Conservation (phyloP, 257 asterid species). For the Ophiorrhiza pumila region DNA sequence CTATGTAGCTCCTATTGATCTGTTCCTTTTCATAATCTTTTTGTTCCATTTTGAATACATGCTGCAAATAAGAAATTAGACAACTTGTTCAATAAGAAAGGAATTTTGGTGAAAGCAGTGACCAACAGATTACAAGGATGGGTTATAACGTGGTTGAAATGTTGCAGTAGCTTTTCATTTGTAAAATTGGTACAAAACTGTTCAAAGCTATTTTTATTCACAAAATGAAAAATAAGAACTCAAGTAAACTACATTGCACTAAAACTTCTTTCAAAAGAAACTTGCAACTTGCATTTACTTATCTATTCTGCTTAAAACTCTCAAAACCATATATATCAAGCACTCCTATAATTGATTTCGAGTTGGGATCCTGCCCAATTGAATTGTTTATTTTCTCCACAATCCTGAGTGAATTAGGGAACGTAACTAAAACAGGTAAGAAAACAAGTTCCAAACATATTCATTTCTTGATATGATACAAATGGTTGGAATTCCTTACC, state of each 20-base stretch:
- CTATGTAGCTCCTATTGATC: constrained; percentile 99
- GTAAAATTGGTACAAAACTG: constrained; percentile 99
- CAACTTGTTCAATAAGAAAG: constrained; percentile 26
- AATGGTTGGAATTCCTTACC: constrained; percentile 41
- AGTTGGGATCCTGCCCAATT: constrained; percentile 97
- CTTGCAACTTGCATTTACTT: constrained; percentile 3
- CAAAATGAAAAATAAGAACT: constrained; percentile 5
- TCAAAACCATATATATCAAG: constrained; percentile 98
- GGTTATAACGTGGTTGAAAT: constrained; percentile 86
- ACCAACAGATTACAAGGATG: constrained; percentile 20
- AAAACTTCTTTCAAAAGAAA: neutral
- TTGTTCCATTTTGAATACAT: constrained; percentile 98
- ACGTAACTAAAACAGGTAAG: constrained; percentile 12
- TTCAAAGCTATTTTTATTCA: constrained; percentile 66
- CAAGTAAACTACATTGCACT: neutral
- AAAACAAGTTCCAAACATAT: neutral
- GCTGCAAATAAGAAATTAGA: constrained; percentile 53
- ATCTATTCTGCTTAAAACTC: constrained; percentile 81
- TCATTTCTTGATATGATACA: neutral
- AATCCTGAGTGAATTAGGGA: constrained; percentile 54
- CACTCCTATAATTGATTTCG: constrained; percentile 91
- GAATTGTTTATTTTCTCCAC: constrained; percentile 88
- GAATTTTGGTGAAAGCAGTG: constrained; percentile 15
- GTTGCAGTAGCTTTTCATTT: constrained; percentile 98
- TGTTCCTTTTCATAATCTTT: constrained; percentile 96